Evolutionary conservation across 345 rosid species (phyloP).

Genomic region (Kandelia obovata): DNA sequence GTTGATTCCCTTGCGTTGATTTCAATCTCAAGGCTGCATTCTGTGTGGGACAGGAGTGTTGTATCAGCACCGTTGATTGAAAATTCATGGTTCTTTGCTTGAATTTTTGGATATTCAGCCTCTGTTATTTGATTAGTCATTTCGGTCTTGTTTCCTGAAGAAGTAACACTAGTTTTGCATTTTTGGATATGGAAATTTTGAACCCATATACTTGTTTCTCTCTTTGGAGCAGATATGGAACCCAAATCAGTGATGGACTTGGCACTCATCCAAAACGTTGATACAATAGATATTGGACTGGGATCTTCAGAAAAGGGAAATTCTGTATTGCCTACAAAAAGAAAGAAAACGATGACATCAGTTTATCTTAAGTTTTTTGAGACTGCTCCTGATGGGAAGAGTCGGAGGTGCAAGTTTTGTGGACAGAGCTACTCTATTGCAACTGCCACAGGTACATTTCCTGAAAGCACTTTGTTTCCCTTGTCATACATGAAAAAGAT

Average conservation of each 20-base stretch:
- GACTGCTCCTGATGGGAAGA: slow-evolving; percentile 78
- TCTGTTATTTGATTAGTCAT: neutral
- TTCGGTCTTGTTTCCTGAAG: neutral
- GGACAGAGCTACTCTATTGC: slow-evolving; percentile 92
- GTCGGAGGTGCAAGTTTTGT: slow-evolving; percentile 89
- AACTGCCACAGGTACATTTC: slow-evolving; percentile 75
- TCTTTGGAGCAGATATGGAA: slow-evolving; percentile 56
- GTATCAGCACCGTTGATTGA: no score
- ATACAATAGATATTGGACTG: slow-evolving; percentile 59
- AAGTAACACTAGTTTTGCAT: neutral
- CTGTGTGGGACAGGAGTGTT: no score
- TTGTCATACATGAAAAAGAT: neutral
- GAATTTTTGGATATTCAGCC: neutral
- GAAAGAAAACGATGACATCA: slow-evolving; percentile 98
- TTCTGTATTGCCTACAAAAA: slow-evolving; percentile 48
- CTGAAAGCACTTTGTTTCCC: slow-evolving; percentile 2
- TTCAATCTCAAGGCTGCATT: no score
- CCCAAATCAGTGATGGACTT: slow-evolving; percentile 75
- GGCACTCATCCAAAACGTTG: slow-evolving; percentile 52
- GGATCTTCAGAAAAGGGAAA: slow-evolving; percentile 70
- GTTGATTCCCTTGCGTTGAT: no score
- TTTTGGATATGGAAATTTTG: neutral
- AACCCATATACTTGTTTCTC: slow-evolving; percentile 10
- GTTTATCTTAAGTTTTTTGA: slow-evolving; percentile 85
- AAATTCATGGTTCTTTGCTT: no score